Base-by-base conservation (phyloP, 2,329 filamentous ascomycete species). In the Claviceps fusiformis region DNA sequence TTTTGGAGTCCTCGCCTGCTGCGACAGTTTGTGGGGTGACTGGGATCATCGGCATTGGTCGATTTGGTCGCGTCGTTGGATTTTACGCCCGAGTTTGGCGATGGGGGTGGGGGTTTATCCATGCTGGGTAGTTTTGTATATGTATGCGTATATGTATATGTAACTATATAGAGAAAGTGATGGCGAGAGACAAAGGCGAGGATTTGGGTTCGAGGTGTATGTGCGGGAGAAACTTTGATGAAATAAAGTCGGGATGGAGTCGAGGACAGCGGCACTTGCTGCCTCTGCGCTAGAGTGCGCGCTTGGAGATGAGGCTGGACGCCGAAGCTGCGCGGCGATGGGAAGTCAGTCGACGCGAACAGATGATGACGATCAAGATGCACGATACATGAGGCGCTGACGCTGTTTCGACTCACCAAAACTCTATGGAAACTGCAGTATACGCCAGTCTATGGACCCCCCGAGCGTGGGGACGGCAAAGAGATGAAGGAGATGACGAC, bases 1-100 rank as follows among this genome's bases (percentile, higher is more conserved):
- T 74, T 77, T 39, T 71, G 71, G 17, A 78, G 70, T 61, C 70
- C 78, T 55, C 68, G 71, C 53, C 67, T 50, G 44, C 71, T 63
- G 54, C 71, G 72, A 54, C 69, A n/a, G n/a, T 70, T 53, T 67
- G 69, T 33, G 68, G 55, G 45, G 29, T 70, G 69, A 41, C 67
- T 68, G 24, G 69, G 69, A 54, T 72, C 69, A 53, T 59, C 62
- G 55, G 59, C 58, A 53, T 59, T 60, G 62, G 60, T 56, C 54
- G 59, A 61, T 37, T 53, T 47, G 35, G 59, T 58, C 44, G 55
- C 37, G 3, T 17, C 52, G 15, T 47, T 41, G 27, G 39, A 50
- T 11, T 15, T 45, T 13, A 43, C 54, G 51, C 49, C 53, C 45
- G 29, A 24, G 49, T 19, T 29, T 1, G 56, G 58, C 24, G 57